Conservation (phyloP, 164 flowering plant genomes). For the Hamamelis virginiana region DNA sequence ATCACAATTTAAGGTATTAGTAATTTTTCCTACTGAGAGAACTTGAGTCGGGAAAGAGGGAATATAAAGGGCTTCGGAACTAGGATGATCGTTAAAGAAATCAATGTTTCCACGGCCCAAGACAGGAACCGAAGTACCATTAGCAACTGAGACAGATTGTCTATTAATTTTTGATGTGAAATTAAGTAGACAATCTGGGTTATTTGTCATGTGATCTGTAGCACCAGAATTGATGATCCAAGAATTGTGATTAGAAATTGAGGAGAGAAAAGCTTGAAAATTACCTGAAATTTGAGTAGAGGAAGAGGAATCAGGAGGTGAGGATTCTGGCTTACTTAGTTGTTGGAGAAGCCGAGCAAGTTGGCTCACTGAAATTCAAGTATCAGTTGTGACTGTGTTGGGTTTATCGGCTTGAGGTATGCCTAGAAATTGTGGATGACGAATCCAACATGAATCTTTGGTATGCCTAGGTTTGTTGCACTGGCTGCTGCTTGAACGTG, state of each 20-base stretch:
- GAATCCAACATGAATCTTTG: slow-evolving; percentile 14
- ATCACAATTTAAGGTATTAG: no score
- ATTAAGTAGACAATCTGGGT: no score
- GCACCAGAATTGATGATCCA: no score
- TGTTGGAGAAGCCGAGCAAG: not conserved
- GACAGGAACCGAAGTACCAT: no score
- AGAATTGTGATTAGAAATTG: no score
- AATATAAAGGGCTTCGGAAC: not conserved
- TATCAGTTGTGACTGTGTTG: slow-evolving; percentile 2
- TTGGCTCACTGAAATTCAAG: not conserved
- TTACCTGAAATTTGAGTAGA: not conserved
- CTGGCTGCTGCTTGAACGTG: no score
- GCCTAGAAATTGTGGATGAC: slow-evolving; percentile 9
- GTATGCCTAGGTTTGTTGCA: slow-evolving; percentile 7
- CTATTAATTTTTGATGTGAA: no score
- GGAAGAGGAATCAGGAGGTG: not conserved
- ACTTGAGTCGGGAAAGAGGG: not conserved
- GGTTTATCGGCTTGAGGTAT: not conserved
- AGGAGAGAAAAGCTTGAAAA: not conserved
- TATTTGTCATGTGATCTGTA: no score
- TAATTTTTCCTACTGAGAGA: not conserved
- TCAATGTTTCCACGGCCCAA: no score
- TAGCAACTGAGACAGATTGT: no score
- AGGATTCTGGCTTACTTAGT: no score
- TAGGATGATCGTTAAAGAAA: not conserved